Base-by-base conservation (phyloP, 176 grass and related monocot genomes). In the Musa itinerans region DNA sequence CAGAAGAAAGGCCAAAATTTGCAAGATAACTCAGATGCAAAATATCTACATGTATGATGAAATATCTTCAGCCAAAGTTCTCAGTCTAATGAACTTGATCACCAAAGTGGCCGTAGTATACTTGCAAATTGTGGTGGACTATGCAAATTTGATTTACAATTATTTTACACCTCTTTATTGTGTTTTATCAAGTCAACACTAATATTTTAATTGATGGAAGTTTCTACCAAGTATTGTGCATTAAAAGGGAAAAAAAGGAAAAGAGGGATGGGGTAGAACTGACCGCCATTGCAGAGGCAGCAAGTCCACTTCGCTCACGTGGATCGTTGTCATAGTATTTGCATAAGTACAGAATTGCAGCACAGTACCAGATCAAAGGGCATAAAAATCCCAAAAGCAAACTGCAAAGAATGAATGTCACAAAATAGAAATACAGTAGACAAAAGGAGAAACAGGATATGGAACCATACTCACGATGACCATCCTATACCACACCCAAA, bases 401-500 rank as follows among this genome's bases (percentile, higher is more conserved):
- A 65, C 96, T 99, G 85, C 74, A 86, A n/a, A 2, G 73, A 12
- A 73, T 63, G 2, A 77, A 53, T 68, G 11, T 65, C 63, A 55
- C 21, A 71, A 23, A 73, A 50, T 78, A 6, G 0, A 21, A 66
- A 78, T 12, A 21, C 11, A 54, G 7, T 79, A 70, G 20, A 17
- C 2, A 3, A 86, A 43, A 48, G 20, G 50, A 43, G 61, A 80
- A 34, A 65, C 51, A 11, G 8, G 8, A n/a, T 6, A 50, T 52
- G 72, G 79, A 81, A 66, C 53, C 25, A 78, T 81, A 83, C 96
- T 92, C 79, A 99, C 96, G 74, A 89, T 62, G 82, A 94, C 96
- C 96, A 99, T 67, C 96, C 96, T 78, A 99, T 99, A 71, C 96
- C 96, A 73, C 89, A 99, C 73, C 96, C 91, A 57, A 77, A 99